Base-by-base conservation (phyloP, 148 eudicot species). In the Camellia sinensis region DNA sequence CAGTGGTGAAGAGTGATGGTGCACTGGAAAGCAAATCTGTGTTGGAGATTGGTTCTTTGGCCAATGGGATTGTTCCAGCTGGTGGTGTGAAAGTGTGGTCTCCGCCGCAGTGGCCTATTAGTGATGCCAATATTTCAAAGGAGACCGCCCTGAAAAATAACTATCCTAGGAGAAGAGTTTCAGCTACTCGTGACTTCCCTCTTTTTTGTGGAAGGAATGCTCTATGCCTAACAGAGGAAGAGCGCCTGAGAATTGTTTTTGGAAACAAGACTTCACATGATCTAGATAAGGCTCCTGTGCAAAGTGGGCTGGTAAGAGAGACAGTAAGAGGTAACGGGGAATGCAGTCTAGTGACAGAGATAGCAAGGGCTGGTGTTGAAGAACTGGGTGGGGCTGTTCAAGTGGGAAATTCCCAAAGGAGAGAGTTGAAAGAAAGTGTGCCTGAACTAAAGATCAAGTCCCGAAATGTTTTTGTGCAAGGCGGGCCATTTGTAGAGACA, bases 101-200 rank as follows among this genome's bases (percentile, higher is more conserved):
- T 54, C 57, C 75, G 6, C 81, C 69, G 65, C 13, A 79, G 70
- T 61, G 21, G 67, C 80, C 76, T 57, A 68, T 62, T 50, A 44
- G 77, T 50, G 76, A 74, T 78, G 70, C 52, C 8, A 63, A 77
- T 82, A 29, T 59, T 37, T 61, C 40, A 74, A 71, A 79, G 44
- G 82, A 75, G 48, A 56, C 43, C 48, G 54, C 63, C 40, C 21
- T 41, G 12, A 83, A 78, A 76, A 59, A 59, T 56, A 88, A 85
- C 45, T 83, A 75, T 84, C 89, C 87, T 64, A 83, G 40, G 43
- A 90, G 87, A 80, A 88, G 85, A 65, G 93, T 92, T 73, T 90
- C 86, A 54, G 91, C 93, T 57, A 79, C 68, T 72, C 91, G 97
- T 76, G 89, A 87, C 76, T 92, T 88, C 63, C 99, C 99, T 83